phyloP scores from a whole-genome alignment of 129 eudicot species.

The Lactuca saligna region DNA sequence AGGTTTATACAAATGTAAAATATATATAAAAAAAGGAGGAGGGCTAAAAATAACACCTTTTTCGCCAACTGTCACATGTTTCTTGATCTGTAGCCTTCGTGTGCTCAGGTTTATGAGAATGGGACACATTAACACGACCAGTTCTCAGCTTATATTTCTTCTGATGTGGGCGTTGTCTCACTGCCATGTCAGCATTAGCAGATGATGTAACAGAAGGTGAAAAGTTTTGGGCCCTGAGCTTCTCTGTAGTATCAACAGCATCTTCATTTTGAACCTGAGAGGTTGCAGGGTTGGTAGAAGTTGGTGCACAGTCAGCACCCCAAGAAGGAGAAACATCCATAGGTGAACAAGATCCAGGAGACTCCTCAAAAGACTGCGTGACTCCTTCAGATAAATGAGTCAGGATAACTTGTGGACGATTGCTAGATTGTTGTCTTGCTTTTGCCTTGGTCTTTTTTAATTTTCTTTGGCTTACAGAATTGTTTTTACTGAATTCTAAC shows the following conservation, averaged over 20 bases:
- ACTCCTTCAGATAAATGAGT: conserved; percentile 29
- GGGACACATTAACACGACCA: conserved; percentile 25
- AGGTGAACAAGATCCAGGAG: conserved; percentile 77
- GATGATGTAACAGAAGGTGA: conserved; percentile 35
- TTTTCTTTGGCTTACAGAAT: conserved; percentile 41
- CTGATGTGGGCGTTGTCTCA: conserved; percentile 44
- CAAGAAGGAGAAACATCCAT: conserved; percentile 95
- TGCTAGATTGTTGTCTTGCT: conserved; percentile 33
- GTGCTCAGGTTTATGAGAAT: conserved; percentile 35
- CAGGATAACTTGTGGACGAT: conserved; percentile 21
- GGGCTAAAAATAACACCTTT: conserved; percentile 45
- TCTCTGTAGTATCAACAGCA: conserved; percentile 14
- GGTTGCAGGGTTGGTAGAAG: conserved; percentile 35
- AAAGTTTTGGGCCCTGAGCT: conserved; percentile 14
- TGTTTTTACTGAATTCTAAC: conserved; percentile 37
- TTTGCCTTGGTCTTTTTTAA: conserved; percentile 57
- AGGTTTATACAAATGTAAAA: conserved; percentile 14
- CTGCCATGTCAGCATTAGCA: conserved; percentile 40
- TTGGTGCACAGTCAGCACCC: conserved; percentile 32
- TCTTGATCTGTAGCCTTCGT: conserved; percentile 44
- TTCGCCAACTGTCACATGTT: conserved; percentile 81
- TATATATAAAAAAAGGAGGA: neutral
- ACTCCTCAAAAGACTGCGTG: conserved; percentile 36
- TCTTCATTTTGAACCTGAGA: conserved; percentile 30
- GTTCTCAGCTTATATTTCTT: conserved; percentile 68